Evolutionary conservation across 805 yeast genomes (phyloP).

Genomic region (Clavispora fructus): DNA sequence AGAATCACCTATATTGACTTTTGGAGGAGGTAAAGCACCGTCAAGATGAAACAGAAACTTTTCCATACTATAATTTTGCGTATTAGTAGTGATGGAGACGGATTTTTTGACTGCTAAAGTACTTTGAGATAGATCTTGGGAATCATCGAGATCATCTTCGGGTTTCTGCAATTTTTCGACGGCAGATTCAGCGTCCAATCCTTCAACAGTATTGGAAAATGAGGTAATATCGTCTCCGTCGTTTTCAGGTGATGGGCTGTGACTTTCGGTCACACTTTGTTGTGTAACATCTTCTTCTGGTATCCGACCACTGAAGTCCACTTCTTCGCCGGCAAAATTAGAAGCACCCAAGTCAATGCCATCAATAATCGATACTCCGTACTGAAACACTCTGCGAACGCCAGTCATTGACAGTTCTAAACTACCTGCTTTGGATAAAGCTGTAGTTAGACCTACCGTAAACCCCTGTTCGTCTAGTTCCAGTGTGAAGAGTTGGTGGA

Average conservation of each 20-base stretch:
- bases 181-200: background rate
- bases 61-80: too few species aligned
- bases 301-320: slow-evolving; percentile 7
- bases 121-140: background rate
- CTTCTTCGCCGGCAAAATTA: slow-evolving; percentile 13
- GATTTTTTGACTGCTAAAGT: background rate
- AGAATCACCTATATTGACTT: background rate
- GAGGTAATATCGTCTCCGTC: slow-evolving; percentile 18
- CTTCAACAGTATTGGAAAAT: background rate
- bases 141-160: background rate
- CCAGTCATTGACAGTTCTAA: background rate
- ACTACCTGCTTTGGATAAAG: background rate
- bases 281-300: background rate
- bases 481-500: background rate
- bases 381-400: background rate
- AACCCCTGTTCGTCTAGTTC: background rate
- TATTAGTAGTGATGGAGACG: too few species aligned
- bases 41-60: too few species aligned
- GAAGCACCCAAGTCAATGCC: background rate
- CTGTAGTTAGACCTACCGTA: background rate
- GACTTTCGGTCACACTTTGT: background rate
- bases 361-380: background rate
- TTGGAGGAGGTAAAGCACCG: too few species aligned
- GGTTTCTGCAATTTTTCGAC: background rate
- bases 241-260: slow-evolving; percentile 3